phyloP scores from a whole-genome alignment of 179 eudicot species.

The Vitellaria paradoxa region DNA sequence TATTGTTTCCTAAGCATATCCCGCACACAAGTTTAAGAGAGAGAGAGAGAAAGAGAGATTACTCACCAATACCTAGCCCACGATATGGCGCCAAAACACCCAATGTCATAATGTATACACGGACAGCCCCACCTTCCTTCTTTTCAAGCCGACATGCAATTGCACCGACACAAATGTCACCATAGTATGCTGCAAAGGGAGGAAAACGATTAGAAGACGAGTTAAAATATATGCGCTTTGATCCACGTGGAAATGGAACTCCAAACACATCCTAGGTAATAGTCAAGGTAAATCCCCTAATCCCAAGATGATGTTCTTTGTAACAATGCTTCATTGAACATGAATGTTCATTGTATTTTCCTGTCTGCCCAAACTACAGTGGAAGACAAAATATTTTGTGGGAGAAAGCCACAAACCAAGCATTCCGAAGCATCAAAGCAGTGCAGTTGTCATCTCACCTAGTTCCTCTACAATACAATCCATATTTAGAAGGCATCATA shows the following conservation, averaged over 20 bases:
- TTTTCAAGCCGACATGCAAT: conserved; percentile 91
- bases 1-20: conserved; percentile 5
- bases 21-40: neutral
- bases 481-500: neutral
- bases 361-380: too few relatives aligned
- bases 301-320: too few relatives aligned
- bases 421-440: conserved; percentile 1
- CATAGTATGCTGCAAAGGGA: conserved; percentile 71
- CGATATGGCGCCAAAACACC: conserved; percentile 99
- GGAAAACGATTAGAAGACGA: conserved; percentile 5
- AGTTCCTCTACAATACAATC: too few relatives aligned
- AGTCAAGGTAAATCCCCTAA: neutral
- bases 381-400: too few relatives aligned
- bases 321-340: too few relatives aligned
- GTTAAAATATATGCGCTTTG: neutral
- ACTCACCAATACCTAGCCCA: conserved; percentile 90
- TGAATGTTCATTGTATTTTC: too few relatives aligned
- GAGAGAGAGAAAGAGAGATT: neutral
- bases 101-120: conserved; percentile 94
- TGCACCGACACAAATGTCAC: conserved; percentile 93
- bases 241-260: neutral
- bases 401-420: neutral
- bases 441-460: neutral
- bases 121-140: conserved; percentile 70
- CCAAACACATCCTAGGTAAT: neutral